Evolutionary conservation across 805 yeast species (phyloP).

Genomic region (Debaryomyces hansenii): DNA sequence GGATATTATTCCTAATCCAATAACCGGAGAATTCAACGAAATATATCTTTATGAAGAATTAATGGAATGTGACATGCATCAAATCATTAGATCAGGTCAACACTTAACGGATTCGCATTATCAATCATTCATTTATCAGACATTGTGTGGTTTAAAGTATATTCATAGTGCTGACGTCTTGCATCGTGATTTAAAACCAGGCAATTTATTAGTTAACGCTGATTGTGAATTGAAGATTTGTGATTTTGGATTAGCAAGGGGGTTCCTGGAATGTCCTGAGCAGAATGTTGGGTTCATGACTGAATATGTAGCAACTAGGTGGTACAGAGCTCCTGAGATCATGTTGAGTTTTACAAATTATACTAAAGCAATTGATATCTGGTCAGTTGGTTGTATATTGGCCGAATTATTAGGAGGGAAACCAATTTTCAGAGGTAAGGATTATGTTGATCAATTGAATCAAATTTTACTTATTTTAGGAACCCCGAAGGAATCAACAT

Average conservation of each 20-base stretch:
- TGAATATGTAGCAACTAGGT: constrained; percentile 96
- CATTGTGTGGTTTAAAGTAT: constrained; percentile 84
- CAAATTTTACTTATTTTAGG: constrained; percentile 86
- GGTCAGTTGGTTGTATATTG: constrained; percentile 97
- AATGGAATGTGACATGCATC: constrained; percentile 99
- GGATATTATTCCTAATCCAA: constrained; percentile 76
- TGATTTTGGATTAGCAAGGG: constrained; percentile 95
- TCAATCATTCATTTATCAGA: constrained; percentile 90
- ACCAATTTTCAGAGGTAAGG: constrained; percentile 93
- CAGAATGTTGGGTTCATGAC: constrained; percentile 93
- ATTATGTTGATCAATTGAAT: constrained; percentile 91
- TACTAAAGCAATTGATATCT: constrained; percentile 93
- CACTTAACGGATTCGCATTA: constrained; percentile 92
- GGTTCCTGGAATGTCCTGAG: constrained; percentile 78
- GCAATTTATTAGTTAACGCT: constrained; percentile 87
- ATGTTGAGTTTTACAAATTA: constrained; percentile 93
- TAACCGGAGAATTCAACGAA: constrained; percentile 75
- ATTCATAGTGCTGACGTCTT: constrained; percentile 90
- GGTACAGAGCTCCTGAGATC: constrained; percentile 99
- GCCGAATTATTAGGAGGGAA: constrained; percentile 91
- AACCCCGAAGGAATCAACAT: constrained; percentile 67
- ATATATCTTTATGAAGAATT: constrained; percentile 91
- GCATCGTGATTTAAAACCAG: constrained; percentile 94
- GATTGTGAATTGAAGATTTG: constrained; percentile 96
- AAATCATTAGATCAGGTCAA: constrained; percentile 91